Conservation (phyloP, 2,329 filamentous ascomycete species). For the Podosphaera leucotricha region DNA sequence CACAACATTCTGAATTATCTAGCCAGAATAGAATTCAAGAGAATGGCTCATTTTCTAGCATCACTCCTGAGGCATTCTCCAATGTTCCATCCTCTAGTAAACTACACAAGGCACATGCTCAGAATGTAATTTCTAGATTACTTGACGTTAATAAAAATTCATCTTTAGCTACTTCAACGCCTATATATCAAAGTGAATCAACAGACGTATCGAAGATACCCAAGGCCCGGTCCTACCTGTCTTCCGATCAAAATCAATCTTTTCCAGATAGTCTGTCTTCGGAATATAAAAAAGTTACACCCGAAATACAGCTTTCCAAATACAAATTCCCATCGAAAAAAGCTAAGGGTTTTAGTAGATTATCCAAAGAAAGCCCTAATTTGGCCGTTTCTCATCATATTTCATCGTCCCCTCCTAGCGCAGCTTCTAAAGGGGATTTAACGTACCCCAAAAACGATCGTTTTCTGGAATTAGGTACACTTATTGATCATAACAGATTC, state of each 20-base stretch:
- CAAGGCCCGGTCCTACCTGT: not conserved
- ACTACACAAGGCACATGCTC: not conserved
- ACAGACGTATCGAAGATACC: not conserved
- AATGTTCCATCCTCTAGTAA: not conserved
- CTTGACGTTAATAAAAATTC: not conserved
- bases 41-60: conserved; percentile 11
- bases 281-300: not conserved
- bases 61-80: conserved; percentile 4
- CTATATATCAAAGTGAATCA: not conserved
- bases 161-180: not conserved
- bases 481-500: conserved; percentile 11
- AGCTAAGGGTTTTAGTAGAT: not conserved
- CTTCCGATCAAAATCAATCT: not conserved
- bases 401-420: not conserved
- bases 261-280: not conserved
- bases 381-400: not conserved
- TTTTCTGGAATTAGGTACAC: not conserved
- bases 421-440: not conserved
- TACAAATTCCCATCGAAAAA: not conserved
- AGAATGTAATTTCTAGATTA: not conserved
- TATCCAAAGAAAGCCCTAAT: not conserved
- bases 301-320: not conserved
- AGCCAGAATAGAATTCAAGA: not conserved
- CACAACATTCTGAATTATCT: not conserved
- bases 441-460: not conserved